A percentile compares a stretch with the other conserved stretches of the same genome.
phyloP scores from a whole-genome alignment of 2,329 filamentous ascomycete species.

The Colletotrichum viniferum region DNA sequence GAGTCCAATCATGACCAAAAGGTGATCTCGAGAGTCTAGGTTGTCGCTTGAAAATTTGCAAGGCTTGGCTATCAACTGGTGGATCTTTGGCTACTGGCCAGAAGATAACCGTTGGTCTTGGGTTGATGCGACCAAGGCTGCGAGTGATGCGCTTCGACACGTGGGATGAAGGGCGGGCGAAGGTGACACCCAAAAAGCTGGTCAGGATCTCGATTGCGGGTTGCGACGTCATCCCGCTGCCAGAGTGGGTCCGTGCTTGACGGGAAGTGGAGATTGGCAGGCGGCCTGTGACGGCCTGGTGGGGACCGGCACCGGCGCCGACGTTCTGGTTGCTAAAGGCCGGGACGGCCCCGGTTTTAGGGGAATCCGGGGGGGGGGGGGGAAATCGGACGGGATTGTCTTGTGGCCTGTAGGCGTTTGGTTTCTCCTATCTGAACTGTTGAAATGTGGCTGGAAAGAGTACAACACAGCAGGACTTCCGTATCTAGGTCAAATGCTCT shows the following conservation, averaged over 20 bases:
- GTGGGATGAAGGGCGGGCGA: not conserved
- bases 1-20: not conserved
- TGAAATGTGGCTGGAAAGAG: not conserved
- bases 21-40: too few species aligned
- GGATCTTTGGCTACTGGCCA: not conserved
- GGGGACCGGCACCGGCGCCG: not conserved
- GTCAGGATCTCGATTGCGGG: constrained; percentile 18
- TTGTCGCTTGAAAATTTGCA: not conserved
- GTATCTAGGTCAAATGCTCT: not conserved
- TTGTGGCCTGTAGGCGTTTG: not conserved
- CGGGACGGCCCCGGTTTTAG: not conserved
- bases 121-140: not conserved
- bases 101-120: not conserved
- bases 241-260: not conserved
- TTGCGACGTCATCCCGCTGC: constrained; percentile 16
- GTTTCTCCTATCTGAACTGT: not conserved
- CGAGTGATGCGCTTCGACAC: not conserved
- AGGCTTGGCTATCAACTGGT: not conserved
- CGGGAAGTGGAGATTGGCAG: not conserved
- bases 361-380: not conserved
- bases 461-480: not conserved
- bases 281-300: not conserved
- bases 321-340: not conserved
- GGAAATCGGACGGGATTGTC: not conserved
- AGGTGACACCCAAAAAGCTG: not conserved